Base-by-base conservation (phyloP, 2,329 filamentous ascomycete genomes). In the Apiospora saccharicola region DNA sequence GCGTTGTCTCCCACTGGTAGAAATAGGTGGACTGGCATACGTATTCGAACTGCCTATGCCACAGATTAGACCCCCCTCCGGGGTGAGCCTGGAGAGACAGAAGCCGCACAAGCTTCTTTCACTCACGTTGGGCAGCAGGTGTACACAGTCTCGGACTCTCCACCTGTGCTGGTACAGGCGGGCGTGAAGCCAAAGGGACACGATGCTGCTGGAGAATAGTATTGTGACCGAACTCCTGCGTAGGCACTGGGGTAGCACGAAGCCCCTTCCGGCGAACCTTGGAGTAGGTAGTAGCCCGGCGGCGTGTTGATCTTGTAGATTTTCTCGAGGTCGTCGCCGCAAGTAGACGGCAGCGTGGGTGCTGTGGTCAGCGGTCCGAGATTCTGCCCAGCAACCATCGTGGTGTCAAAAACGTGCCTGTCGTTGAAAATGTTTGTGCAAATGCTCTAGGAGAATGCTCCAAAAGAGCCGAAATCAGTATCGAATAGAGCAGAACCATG, bases 121-220 rank as follows among this genome's bases (percentile, higher is more conserved):
- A 73, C 73, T 70, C 71, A 76, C 75, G 75, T 76, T 46, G 75
- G 75, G 70, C 75, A 76, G 70, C 75, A 76, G 10, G 69, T 73
- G 26, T 75, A 43, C 1, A 73, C 49, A 19, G 75, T 76, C 70
- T 76, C 75, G 0, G 69, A 73, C 6, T 57, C 61, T 14, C 12
- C 34, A 12, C 73, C 73, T 4, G 26, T 19, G 12, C 68, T 72
- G 13, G 68, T 26, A 43, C 75, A 76, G 24, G 75, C 75, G 4
- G 75, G 69, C 14, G 75, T 76, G 72, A 72, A 75, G 51, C 75
- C 75, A 0, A 71, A 73, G 14, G 75, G 75, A 64, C 75, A 76
- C 3, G 49, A 71, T 3, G 61, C 22, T 30, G 73, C 75, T 1
- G 75, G 75, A 16, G 75, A 76, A 49, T 76, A 76, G 22, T 73